phyloP scores from a whole-genome alignment of 257 asterid species.

The Petrea volubilis region DNA sequence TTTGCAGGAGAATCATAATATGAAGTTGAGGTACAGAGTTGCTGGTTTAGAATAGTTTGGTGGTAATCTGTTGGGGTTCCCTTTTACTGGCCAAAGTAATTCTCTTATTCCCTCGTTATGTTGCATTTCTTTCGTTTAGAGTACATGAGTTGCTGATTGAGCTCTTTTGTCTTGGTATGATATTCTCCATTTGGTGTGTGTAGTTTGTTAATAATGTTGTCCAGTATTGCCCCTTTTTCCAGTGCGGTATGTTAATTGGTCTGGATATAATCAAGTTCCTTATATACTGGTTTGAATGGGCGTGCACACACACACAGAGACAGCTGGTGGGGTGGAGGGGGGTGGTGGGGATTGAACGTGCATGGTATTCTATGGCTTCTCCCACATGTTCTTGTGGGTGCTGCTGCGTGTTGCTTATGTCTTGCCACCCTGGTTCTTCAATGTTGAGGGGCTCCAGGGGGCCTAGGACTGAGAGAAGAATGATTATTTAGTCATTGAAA shows the following conservation, averaged over 20 bases:
- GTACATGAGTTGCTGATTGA: constrained; percentile 1
- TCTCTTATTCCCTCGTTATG: not conserved
- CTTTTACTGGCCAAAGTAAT: constrained; percentile 36
- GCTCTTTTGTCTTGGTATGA: not conserved
- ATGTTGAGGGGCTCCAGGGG: not conserved
- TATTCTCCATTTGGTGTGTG: not conserved
- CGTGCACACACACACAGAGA: too few species aligned
- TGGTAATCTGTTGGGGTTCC: constrained; percentile 19
- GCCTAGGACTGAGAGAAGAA: too few species aligned
- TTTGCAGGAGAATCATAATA: constrained; percentile 71
- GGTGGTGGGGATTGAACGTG: too few species aligned
- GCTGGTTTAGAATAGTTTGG: constrained; percentile 77
- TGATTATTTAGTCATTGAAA: too few species aligned
- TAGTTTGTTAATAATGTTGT: not conserved
- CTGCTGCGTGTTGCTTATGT: not conserved
- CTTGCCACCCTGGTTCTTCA: not conserved
- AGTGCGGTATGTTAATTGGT: not conserved
- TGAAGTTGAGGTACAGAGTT: constrained; percentile 74
- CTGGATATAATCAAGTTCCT: not conserved
- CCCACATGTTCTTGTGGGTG: not conserved
- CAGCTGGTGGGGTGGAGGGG: too few species aligned
- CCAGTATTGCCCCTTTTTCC: too few species aligned
- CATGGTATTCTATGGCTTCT: not conserved
- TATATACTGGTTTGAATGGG: not conserved
- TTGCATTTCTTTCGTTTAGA: not conserved